A percentile compares a stretch with the other conserved stretches of the same genome.
phyloP scores from a whole-genome alignment of 2,329 filamentous ascomycete genomes.

The Fusarium staphyleae region DNA sequence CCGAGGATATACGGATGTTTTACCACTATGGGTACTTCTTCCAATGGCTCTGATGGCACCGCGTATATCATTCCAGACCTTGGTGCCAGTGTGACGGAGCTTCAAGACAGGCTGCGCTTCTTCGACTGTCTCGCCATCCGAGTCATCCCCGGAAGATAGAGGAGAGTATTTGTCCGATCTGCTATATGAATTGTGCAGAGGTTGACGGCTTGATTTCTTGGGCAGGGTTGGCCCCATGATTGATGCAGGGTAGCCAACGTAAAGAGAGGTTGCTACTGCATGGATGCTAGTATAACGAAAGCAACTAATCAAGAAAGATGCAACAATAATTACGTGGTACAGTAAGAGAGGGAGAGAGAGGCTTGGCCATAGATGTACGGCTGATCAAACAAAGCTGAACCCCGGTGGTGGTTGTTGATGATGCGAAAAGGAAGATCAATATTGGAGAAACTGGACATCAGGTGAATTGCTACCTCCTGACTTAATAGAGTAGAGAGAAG shows the following conservation, averaged over 20 bases:
- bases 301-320: constrained; percentile 4
- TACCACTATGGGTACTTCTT: constrained; percentile 41
- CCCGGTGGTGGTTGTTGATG: neutral
- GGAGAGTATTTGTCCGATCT: constrained; percentile 20
- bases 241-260: constrained; percentile 18
- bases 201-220: constrained; percentile 39
- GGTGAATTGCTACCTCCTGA: no score
- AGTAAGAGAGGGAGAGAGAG: constrained; percentile 12
- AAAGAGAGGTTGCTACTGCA: constrained; percentile 8
- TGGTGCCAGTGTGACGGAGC: constrained; percentile 41
- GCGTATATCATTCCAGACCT: constrained; percentile 47
- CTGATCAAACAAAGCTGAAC: neutral
- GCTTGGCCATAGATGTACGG: neutral
- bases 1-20: neutral
- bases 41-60: constrained; percentile 46
- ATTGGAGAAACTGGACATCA: no score
- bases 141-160: constrained; percentile 8
- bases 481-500: no score
- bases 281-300: constrained; percentile 14
- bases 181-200: constrained; percentile 29
- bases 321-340: neutral
- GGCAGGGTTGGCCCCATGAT: constrained; percentile 43
- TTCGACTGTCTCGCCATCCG: constrained; percentile 11
- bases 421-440: neutral
- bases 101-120: constrained; percentile 27